A percentile compares a stretch with the other conserved stretches of the same genome.
These are phyloP conservation scores for Eucalyptus marginata DNA, from an alignment of 345 rosid genomes.

Conservation along the genomic window DNA sequence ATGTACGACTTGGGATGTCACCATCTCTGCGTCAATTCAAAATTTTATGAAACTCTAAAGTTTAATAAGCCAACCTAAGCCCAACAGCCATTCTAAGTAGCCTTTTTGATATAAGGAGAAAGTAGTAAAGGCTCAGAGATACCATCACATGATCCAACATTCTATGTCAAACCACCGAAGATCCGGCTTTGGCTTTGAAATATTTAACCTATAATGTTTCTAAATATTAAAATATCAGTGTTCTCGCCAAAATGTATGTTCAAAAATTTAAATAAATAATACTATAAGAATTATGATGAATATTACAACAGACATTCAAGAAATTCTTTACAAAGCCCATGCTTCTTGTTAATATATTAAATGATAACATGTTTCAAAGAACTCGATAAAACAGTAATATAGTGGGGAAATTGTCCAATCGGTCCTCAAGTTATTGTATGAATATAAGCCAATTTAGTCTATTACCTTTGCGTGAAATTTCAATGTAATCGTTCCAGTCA, in stretches of 20 bases:
- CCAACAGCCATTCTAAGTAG: neutral
- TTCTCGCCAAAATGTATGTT: no score
- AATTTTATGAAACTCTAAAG: neutral
- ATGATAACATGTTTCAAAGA: neutral
- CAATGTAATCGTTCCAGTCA: accelerated
- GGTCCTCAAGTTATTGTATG: neutral
- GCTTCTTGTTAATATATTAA: neutral
- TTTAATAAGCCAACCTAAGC: neutral
- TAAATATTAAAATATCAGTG: no score
- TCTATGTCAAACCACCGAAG: neutral
- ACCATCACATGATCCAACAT: neutral
- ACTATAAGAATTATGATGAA: no score
- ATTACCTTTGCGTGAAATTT: accelerated
- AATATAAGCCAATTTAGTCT: neutral
- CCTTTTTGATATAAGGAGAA: neutral
- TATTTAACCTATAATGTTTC: no score
- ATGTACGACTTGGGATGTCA: neutral
- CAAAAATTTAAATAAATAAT: no score
- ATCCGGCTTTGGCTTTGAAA: neutral
- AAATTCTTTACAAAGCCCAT: neutral
- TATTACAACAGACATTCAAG: neutral
- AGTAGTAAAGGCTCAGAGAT: neutral
- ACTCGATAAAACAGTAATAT: neutral
- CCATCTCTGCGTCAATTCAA: neutral
- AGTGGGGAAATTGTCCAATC: neutral